Evolutionary conservation across 768 basidiomycete genomes (phyloP), one percentile per base, ranked within the genome.

Genomic region (Cystofilobasidium macerans): DNA sequence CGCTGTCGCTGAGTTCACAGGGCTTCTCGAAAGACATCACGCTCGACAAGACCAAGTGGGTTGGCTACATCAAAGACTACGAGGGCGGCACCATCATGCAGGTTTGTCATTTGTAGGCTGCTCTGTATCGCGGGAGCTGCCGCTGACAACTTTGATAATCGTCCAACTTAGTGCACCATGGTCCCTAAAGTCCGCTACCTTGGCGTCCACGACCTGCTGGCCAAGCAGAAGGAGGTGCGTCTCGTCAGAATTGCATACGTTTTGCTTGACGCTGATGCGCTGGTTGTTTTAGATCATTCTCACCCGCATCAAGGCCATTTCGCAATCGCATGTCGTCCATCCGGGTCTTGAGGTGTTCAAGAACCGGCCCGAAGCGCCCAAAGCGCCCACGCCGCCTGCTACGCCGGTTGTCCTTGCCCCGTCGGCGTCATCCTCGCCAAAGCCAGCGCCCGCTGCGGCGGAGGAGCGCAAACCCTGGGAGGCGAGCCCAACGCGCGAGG

Each of bases 11-110:
- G n/a, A n/a, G n/a, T n/a, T n/a, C 20, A 5, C 64, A 77, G 73
- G 95, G 95, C 0, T 99, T 99, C 76, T 88, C 90, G 8, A 98
- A 98, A 75, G 93, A 98, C 65, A 94, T 99, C 69, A 86, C 87
- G 0, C 82, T 95, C n/a, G 86, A 86, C 68, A 83, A 93, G 51
- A 84, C 87, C 1, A 81, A 86, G 11, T 99, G 95, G 95, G 93
- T 94, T 0, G 95, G 93, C 14, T 98, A 99, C 76, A 98, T 99
- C 84, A 99, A 98, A 76, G 95, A 99, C 75, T 99, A 99, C 76
- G 95, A 99, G 76, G 94, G 94, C 45, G 93, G 90, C 22, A 99
- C 94, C 53, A 91, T 98, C 78, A 97, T 99, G 93, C 89, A 93
- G 76, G 78, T 75, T 48, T 24, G 76, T 69, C 32, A 9, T 18